A percentile compares a stretch with the other conserved stretches of the same genome.
Evolutionary conservation across 2,329 filamentous ascomycete genomes (phyloP).

Genomic region (Xylaria multiplex): DNA sequence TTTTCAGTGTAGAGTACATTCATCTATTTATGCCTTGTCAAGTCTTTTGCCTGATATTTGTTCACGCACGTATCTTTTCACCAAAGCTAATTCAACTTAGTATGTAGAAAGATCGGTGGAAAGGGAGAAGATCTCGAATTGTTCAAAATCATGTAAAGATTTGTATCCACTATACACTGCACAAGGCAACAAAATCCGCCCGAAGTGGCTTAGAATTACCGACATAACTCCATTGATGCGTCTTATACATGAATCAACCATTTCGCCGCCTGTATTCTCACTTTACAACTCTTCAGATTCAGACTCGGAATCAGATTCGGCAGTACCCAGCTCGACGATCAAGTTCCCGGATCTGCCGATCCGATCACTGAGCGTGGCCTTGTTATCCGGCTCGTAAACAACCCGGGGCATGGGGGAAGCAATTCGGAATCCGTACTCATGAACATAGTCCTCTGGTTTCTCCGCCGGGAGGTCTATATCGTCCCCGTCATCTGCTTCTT

Average conservation of each 20-base stretch:
- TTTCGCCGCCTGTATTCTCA: neutral
- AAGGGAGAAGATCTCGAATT: neutral
- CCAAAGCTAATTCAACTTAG: too few species aligned
- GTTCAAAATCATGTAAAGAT: neutral
- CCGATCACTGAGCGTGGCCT: constrained; percentile 73
- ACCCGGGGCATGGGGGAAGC: constrained; percentile 86
- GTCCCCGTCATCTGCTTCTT: constrained; percentile 40
- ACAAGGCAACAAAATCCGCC: neutral
- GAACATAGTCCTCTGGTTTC: constrained; percentile 74
- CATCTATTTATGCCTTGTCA: neutral
- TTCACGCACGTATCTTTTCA: neutral
- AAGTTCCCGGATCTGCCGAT: constrained; percentile 88
- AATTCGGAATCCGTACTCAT: constrained; percentile 85
- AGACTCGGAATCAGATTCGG: constrained; percentile 57
- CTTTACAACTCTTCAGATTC: constrained; percentile 23
- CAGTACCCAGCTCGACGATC: constrained; percentile 73
- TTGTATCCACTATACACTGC: neutral
- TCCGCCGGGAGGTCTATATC: constrained; percentile 48
- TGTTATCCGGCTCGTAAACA: constrained; percentile 76
- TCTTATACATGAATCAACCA: constrained; percentile 7
- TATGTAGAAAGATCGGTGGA: neutral
- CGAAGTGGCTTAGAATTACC: neutral
- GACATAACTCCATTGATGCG: constrained; percentile 20
- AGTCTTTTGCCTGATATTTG: too few species aligned
- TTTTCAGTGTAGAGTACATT: neutral